These are phyloP conservation scores for Mycena latifolia DNA, from an alignment of 768 basidiomycete genomes.

Conservation along the genomic window DNA sequence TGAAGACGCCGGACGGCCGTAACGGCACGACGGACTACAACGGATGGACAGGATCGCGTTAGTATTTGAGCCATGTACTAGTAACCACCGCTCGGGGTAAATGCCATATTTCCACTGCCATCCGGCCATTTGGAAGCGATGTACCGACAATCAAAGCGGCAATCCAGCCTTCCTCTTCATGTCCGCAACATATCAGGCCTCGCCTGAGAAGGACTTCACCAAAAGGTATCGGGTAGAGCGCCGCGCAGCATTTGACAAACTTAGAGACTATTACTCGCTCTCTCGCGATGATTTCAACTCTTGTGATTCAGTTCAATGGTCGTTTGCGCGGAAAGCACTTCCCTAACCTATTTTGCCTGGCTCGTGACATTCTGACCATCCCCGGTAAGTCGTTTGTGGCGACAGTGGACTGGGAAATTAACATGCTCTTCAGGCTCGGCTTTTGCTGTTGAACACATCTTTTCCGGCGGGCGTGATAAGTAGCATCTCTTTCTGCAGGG, in stretches of 20 bases:
- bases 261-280: conserved; percentile 1
- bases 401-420: conserved; percentile 5
- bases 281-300: neutral
- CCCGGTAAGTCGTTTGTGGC: neutral
- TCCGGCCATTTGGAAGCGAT: too few relatives aligned
- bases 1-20: too few relatives aligned
- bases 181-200: too few relatives aligned
- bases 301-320: conserved; percentile 9
- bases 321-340: conserved; percentile 20
- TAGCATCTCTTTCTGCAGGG: conserved; percentile 37
- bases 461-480: conserved; percentile 39
- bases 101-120: too few relatives aligned
- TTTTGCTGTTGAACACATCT: conserved; percentile 38
- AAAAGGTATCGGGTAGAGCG: conserved; percentile 6
- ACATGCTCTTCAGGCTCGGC: conserved; percentile 34
- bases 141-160: too few relatives aligned
- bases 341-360: conserved; percentile 35
- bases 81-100: too few relatives aligned
- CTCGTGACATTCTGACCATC: conserved; percentile 36
- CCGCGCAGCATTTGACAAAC: neutral
- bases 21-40: too few relatives aligned
- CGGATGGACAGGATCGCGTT: too few relatives aligned
- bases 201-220: conserved; percentile 5
- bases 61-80: too few relatives aligned
- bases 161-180: too few relatives aligned